Base-by-base conservation (phyloP, 2,329 filamentous ascomycete species). In the Coleophoma eucalyptorum region DNA sequence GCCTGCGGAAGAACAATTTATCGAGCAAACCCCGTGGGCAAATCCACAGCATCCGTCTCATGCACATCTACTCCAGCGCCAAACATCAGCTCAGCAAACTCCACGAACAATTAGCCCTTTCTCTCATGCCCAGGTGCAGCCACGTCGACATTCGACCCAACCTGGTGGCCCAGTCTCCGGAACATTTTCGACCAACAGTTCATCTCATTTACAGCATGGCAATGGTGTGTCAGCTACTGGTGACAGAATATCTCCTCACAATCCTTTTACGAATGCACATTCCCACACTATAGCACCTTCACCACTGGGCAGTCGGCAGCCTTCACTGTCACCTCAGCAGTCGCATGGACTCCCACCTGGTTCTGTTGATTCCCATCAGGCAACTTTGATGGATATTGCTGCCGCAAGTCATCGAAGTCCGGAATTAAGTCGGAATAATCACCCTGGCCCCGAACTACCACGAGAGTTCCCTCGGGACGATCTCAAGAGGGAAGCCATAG, bases 21-120 rank as follows among this genome's bases (percentile, higher is more conserved):
- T 96, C 50, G 89, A 95, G 63, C 86, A 93, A 59, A 96, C 89
- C 5, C 87, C 91, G 1, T 97, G 92, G 92, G 90, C 91, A 34
- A 96, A 96, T 65, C 90, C 91, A 16, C 89, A 93, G 58, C 86
- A 90, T 64, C 84, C 87, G 6, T 79, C 83, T 10, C 85, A 90
- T 64, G 68, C 67, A 15, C 65, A 68, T 59, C 58, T 69, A 52
- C 55, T 69, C 37, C 69, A 72, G 47, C 65, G 70, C 38, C 72
- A 75, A 52, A 64, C 69, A 46, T 64, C 69, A 5, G 62, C 57
- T 26, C 69, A 71, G 45, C 69, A 71, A 16, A 65, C 65, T 40
- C 60, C 68, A 41, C 61, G 66, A 49, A 64, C 67, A 43, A 62
- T 65, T 16, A 69, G 67, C n/a, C 63, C 65, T 3, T 62, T 67